Evolutionary conservation across 1,284 basidiomycete species (phyloP), one percentile per base, ranked within the genome.

Genomic region (Tilletia setariae): DNA sequence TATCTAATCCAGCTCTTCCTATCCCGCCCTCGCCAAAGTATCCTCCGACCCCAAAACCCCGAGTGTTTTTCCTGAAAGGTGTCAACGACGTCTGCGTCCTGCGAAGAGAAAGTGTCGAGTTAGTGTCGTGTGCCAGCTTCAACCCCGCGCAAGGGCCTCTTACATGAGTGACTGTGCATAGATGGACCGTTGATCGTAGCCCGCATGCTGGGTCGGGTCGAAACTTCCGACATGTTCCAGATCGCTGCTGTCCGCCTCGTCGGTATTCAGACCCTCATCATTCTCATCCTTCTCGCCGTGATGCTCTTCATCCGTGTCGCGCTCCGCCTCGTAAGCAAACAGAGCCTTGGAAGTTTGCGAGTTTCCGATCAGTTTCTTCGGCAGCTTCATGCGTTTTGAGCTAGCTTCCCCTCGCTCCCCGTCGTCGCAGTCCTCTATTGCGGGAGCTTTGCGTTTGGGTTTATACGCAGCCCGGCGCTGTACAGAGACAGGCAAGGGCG

Each of bases 301-400:
- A 88, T 71, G 85, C 30, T 80, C 85, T 76, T 92, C 91, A 72
- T 91, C 90, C 25, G 91, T 92, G 19, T 90, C 91, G 76, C 92
- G 90, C 30, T 84, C 84, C 0, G 91, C 83, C 88, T 90, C 65
- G 86, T 85, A 74, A 90, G 89, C 68, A 89, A 85, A 83, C 86
- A 86, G 11, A 84, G 84, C 75, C 88, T 88, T 72, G 83, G 79
- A 80, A 51, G 69, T 74, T 49, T 79, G 83, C 44, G 82, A 79
- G 69, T 79, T 79, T 15, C 72, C 67, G 28, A 77, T 79, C n/a
- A 62, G 62, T 49, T 68, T 73, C 71, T 78, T 76, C 2, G 72
- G 66, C 66, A 72, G 71, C 51, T 69, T 71, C 30, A 30, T 11
- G 25, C 56, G 46, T 28, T 63, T 65, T 23, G 35, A 40, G 35